phyloP scores from a whole-genome alignment of 1,284 basidiomycete species.

The Irpex rosettiformis region DNA sequence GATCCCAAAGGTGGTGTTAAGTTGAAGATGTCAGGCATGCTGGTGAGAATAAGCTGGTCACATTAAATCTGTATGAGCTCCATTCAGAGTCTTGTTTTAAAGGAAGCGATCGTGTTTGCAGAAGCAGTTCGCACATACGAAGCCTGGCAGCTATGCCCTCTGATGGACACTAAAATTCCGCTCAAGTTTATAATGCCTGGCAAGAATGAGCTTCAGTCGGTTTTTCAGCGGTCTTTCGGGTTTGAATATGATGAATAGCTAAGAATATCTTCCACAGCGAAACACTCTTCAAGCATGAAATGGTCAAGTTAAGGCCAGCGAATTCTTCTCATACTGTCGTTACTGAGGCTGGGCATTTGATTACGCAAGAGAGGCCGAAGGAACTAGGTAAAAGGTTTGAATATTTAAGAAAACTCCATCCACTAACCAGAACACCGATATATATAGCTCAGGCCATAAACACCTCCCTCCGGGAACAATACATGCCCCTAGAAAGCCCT shows the following conservation, averaged over 20 bases:
- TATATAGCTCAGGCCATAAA: slow-evolving; percentile 20
- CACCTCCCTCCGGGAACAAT: slow-evolving; percentile 19
- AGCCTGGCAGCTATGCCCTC: slow-evolving; percentile 40
- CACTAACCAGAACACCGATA: background rate
- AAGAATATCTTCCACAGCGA: slow-evolving; percentile 22
- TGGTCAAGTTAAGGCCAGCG: slow-evolving; percentile 57
- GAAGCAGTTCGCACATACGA: slow-evolving; percentile 41
- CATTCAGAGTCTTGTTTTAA: slow-evolving; percentile 1
- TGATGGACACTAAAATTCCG: slow-evolving; percentile 45
- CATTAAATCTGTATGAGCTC: background rate
- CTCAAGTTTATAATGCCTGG: slow-evolving; percentile 56
- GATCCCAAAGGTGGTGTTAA: slow-evolving; percentile 34
- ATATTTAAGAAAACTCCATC: background rate
- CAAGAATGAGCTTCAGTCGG: slow-evolving; percentile 8
- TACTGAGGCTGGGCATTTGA: slow-evolving; percentile 52
- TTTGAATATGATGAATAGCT: background rate
- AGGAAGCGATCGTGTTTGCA: slow-evolving; percentile 54
- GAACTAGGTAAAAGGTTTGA: slow-evolving; percentile 20
- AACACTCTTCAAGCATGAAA: slow-evolving; percentile 36
- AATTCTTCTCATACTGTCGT: slow-evolving; percentile 62
- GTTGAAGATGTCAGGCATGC: slow-evolving; percentile 61
- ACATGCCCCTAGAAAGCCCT: slow-evolving; percentile 1
- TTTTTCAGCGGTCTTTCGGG: slow-evolving; percentile 12
- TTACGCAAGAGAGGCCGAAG: slow-evolving; percentile 25
- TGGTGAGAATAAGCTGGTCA: slow-evolving; percentile 28